Conservation (phyloP, 2,329 filamentous ascomycete species). For the Colletotrichum cereale region DNA sequence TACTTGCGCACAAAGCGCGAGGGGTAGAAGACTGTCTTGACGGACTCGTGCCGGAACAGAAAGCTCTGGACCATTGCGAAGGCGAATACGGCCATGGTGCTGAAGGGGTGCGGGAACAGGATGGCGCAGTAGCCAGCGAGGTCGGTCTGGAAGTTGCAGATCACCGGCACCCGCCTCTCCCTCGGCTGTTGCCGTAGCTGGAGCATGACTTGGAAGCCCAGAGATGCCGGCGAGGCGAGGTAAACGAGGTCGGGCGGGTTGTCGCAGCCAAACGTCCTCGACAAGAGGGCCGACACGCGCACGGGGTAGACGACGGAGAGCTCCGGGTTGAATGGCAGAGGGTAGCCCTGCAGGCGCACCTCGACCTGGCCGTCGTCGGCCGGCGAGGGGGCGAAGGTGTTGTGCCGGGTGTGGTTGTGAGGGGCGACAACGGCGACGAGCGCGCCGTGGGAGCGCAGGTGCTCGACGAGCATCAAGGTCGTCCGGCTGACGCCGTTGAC, state of each 20-base stretch:
- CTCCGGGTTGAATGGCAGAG: conserved; percentile 78
- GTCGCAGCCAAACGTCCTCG: conserved; percentile 66
- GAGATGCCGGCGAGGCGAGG: conserved; percentile 75
- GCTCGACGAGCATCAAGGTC: conserved; percentile 76
- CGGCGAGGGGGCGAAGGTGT: conserved; percentile 64
- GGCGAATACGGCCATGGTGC: conserved; percentile 70
- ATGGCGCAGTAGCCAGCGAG: conserved; percentile 77
- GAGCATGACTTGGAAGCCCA: conserved; percentile 79
- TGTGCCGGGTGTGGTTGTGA: conserved; percentile 65
- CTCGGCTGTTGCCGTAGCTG: conserved; percentile 71
- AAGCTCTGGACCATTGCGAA: conserved; percentile 75
- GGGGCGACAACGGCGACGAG: conserved; percentile 77
- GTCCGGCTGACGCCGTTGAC: conserved; percentile 81
- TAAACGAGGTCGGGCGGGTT: conserved; percentile 74
- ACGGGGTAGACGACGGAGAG: conserved; percentile 78
- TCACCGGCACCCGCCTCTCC: conserved; percentile 67
- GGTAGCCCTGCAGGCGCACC: conserved; percentile 72
- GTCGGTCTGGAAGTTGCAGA: conserved; percentile 81
- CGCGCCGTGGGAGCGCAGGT: conserved; percentile 73
- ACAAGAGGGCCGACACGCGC: conserved; percentile 71
- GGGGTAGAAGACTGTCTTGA: conserved; percentile 78
- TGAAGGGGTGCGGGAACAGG: conserved; percentile 74
- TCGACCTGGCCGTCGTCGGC: conserved; percentile 54
- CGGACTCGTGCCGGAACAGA: conserved; percentile 71
- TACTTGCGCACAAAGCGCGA: conserved; percentile 73